phyloP scores from a whole-genome alignment of 1,284 basidiomycete genomes.

The Ustilago tritici region DNA sequence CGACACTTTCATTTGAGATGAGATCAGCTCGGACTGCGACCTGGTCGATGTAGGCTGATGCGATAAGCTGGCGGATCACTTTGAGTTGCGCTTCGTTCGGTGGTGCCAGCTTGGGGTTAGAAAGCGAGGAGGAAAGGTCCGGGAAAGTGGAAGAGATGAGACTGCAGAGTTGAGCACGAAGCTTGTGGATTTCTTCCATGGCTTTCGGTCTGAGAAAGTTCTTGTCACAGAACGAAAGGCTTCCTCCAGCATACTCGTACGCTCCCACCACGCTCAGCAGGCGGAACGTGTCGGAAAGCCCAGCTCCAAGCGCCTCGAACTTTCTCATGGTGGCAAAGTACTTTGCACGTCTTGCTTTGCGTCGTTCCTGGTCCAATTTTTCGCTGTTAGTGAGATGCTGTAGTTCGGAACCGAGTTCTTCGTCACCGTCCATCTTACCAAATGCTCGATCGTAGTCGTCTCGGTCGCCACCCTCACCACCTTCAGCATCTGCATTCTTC shows the following conservation, averaged over 20 bases:
- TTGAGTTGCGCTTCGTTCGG: constrained; percentile 77
- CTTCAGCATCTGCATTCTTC: constrained; percentile 67
- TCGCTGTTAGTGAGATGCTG: constrained; percentile 72
- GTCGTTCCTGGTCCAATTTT: constrained; percentile 75
- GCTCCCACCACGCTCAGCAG: constrained; percentile 92
- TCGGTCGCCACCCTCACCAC: constrained; percentile 71
- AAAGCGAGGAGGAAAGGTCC: constrained; percentile 21
- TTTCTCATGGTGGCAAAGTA: constrained; percentile 72
- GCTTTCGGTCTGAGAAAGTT: constrained; percentile 95
- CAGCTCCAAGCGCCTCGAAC: constrained; percentile 84
- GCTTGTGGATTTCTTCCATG: constrained; percentile 99
- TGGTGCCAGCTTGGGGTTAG: constrained; percentile 53
- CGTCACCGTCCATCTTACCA: constrained; percentile 72
- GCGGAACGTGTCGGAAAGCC: constrained; percentile 89
- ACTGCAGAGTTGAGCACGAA: constrained; percentile 80
- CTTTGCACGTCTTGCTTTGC: constrained; percentile 78
- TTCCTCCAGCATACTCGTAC: constrained; percentile 89
- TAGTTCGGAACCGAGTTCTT: constrained; percentile 72
- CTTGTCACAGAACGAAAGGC: constrained; percentile 80
- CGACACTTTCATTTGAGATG: constrained; percentile 70
- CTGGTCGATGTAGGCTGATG: constrained; percentile 94
- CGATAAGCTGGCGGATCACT: constrained; percentile 86
- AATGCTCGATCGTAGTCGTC: constrained; percentile 71
- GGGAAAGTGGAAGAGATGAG: constrained; percentile 52
- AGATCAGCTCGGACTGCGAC: constrained; percentile 92